Percentiles rank a stretch among this genome's conserved stretches.
phyloP scores from a whole-genome alignment of 164 flowering plant genomes.

The Stephania japonica region DNA sequence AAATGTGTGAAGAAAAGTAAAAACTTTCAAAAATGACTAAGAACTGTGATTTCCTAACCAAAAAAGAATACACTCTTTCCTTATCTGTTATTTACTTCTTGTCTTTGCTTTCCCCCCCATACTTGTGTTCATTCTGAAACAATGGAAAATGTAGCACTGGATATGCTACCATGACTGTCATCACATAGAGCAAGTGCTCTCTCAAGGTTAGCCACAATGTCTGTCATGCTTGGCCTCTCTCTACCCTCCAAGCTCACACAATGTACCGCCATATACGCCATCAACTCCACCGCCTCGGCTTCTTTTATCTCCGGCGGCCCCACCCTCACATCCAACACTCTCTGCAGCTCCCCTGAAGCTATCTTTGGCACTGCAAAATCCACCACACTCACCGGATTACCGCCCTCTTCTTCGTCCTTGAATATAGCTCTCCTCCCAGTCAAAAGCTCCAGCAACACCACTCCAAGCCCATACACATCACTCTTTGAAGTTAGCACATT shows the following conservation, averaged over 20 bases:
- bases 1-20: conserved; percentile 1
- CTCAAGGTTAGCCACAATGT: conserved; percentile 87
- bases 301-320: conserved; percentile 58
- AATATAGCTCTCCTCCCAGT: conserved; percentile 91
- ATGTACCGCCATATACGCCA: conserved; percentile 82
- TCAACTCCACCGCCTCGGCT: conserved; percentile 84
- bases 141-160: conserved; percentile 47
- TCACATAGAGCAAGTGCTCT: conserved; percentile 64
- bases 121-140: conserved; percentile 37
- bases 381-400: conserved; percentile 61
- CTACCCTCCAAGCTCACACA: conserved; percentile 89
- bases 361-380: conserved; percentile 78
- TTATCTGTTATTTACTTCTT: neutral
- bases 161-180: conserved; percentile 78
- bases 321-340: conserved; percentile 60
- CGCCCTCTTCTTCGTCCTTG: conserved; percentile 37
- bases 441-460: conserved; percentile 72
- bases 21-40: neutral
- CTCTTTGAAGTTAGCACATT: conserved; percentile 89
- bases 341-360: conserved; percentile 48
- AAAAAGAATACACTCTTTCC: neutral
- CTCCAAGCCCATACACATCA: conserved; percentile 93
- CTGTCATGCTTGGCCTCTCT: conserved; percentile 82
- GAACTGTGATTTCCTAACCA: neutral
- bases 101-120: neutral